A percentile compares a stretch with the other conserved stretches of the same genome.
Evolutionary conservation across 2,329 filamentous ascomycete species (phyloP).

Genomic region (Chalaropsis thielavioides): DNA sequence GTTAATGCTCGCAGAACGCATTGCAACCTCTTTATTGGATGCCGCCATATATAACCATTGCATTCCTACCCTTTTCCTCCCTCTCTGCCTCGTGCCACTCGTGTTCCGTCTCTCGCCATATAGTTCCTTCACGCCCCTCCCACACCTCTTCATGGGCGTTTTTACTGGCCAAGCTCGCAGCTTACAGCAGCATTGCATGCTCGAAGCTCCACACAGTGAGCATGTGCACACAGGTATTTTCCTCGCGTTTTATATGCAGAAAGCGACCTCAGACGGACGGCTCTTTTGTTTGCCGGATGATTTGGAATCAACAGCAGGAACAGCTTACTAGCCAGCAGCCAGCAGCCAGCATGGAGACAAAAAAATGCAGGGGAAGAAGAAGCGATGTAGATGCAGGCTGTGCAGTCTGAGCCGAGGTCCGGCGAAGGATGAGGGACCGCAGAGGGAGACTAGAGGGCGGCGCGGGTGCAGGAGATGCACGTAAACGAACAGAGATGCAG

Average conservation of each 20-base stretch:
- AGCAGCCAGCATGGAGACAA: not conserved
- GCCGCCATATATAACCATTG: not conserved
- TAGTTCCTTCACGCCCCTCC: not conserved
- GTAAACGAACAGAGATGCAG: not conserved
- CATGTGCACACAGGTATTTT: not conserved
- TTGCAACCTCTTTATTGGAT: not conserved
- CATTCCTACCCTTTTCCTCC: not conserved
- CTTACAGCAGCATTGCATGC: not conserved
- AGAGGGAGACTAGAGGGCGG: too few relatives aligned
- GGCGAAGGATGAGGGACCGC: not conserved
- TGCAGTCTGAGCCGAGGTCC: not conserved
- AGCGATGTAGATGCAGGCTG: not conserved
- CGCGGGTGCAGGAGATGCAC: not conserved
- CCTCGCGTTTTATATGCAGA: not conserved
- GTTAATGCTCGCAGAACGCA: not conserved
- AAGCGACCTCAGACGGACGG: not conserved
- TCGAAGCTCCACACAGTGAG: not conserved
- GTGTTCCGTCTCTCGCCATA: not conserved
- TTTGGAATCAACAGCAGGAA: not conserved
- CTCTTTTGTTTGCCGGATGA: not conserved
- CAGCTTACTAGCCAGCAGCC: not conserved
- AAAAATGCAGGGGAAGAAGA: not conserved
- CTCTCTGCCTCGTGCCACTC: not conserved
- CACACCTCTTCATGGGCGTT: not conserved
- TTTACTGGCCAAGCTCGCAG: not conserved